Evolutionary conservation across 2,329 filamentous ascomycete genomes (phyloP), one percentile per base, ranked within the genome.

Genomic region (Byssothecium circinans): DNA sequence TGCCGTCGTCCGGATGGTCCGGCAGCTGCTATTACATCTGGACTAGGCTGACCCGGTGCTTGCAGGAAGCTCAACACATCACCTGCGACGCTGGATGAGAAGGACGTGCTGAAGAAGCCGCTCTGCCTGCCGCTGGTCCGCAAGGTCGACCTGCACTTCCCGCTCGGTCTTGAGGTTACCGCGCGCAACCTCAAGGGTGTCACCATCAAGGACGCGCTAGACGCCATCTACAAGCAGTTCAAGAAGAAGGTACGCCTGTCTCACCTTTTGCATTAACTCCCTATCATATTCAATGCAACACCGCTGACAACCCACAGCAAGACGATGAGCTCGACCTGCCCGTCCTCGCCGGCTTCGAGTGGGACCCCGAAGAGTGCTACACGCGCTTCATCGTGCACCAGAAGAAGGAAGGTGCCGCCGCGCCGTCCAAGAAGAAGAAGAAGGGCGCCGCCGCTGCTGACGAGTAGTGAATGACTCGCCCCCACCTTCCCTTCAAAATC

Each of bases 171-270:
- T 46, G 86, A 92, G 67, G 88, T 96, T 58, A 89, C 87, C 25
- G 92, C 91, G 68, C 84, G 92, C 67, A 97, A 96, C 75, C 78
- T 91, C 63, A 92, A 91, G 74, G 92, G 92, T 47, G 91, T 97
- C 60, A 97, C 92, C 47, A 92, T 97, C 80, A 96, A 96, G 80
- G 92, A 97, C 74, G 91, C 91, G 49, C 71, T 96, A 72, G 91
- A 96, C 72, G 92, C 90, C 65, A 96, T 97, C 75, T 81, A 96
- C 81, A 96, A 96, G 80, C 83, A 88, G 62, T 95, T 89, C 81
- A 95, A 95, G 83, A 96, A 96, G 84, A 87, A 91, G 83, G 92
- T 91, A 75, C 62, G 84, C 1, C 8, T 40, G 18, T 50, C 61
- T 38, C 56, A 43, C n/a, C 27, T n/a, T n/a, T n/a, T n/a, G n/a